Evolutionary conservation across 805 yeast genomes (phyloP).

Genomic region (Saturnispora serradocipensis): DNA sequence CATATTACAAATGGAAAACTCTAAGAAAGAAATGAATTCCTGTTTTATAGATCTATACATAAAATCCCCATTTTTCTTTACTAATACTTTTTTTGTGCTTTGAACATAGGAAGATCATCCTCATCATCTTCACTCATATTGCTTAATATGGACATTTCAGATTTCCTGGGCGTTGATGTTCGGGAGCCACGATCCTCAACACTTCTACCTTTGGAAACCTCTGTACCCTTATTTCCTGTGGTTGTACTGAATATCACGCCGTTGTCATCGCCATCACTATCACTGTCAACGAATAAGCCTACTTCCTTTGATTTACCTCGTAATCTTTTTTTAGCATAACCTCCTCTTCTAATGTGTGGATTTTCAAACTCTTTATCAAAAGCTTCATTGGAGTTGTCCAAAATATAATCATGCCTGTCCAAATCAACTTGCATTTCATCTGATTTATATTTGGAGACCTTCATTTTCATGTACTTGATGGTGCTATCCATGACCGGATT

Average conservation of each 20-base stretch:
- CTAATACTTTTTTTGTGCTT: constrained; percentile 17
- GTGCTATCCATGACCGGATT: constrained; percentile 18
- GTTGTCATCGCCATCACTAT: constrained; percentile 6
- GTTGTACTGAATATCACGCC: not conserved
- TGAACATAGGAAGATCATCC: constrained; percentile 25
- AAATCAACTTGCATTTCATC: constrained; percentile 7
- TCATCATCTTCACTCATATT: constrained; percentile 15
- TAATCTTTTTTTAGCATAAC: not conserved
- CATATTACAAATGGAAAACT: constrained; percentile 76
- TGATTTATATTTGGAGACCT: constrained; percentile 13
- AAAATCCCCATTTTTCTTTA: not conserved
- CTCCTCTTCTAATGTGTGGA: constrained; percentile 1
- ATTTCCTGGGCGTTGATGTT: not conserved
- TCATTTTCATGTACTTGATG: constrained; percentile 14
- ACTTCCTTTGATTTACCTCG: not conserved
- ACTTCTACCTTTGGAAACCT: not conserved
- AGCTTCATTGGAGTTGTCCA: constrained; percentile 7
- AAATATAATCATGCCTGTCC: constrained; percentile 10
- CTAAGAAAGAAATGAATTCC: constrained; percentile 46
- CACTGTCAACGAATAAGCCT: constrained; percentile 11
- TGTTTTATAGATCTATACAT: not conserved
- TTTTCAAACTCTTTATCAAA: not conserved
- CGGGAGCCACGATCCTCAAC: not conserved
- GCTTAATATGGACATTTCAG: not conserved
- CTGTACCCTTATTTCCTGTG: not conserved